A percentile compares a stretch with the other conserved stretches of the same genome.
Evolutionary conservation across 176 grass and related monocot genomes (phyloP).

Genomic region (Musa acuminata): DNA sequence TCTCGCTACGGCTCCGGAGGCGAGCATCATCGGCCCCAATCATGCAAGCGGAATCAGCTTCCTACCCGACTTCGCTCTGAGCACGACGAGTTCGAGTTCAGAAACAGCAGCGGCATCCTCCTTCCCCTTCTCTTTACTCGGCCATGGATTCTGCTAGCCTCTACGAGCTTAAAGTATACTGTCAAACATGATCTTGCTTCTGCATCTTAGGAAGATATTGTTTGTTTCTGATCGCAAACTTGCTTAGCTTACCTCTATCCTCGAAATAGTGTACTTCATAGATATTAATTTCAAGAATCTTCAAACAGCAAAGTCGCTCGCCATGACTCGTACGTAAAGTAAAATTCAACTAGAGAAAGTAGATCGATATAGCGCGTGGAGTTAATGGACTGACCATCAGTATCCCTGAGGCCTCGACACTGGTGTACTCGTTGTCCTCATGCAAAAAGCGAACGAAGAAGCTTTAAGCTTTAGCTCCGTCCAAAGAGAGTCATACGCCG

Average conservation of each 20-base stretch:
- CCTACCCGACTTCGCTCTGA: conserved; percentile 19
- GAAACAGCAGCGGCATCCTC: conserved; percentile 16
- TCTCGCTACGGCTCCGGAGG: neutral
- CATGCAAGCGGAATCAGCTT: neutral
- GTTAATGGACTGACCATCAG: too few relatives aligned
- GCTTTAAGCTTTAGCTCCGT: too few relatives aligned
- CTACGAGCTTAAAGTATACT: neutral
- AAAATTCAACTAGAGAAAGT: too few relatives aligned
- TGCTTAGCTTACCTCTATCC: neutral
- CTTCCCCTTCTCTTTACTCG: conserved; percentile 64
- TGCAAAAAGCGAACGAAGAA: too few relatives aligned
- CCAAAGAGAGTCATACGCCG: too few relatives aligned
- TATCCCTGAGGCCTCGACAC: too few relatives aligned
- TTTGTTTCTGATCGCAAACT: neutral
- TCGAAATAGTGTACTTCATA: neutral
- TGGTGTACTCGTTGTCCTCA: too few relatives aligned
- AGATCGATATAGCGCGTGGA: too few relatives aligned
- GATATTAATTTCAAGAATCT: neutral
- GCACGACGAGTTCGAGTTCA: conserved; percentile 13
- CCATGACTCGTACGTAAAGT: too few relatives aligned
- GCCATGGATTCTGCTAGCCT: conserved; percentile 40
- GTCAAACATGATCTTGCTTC: too few relatives aligned
- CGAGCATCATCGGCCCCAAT: neutral
- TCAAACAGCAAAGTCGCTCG: too few relatives aligned
- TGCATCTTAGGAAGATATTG: neutral